Conservation (phyloP, 1,284 basidiomycete genomes). For the Takashimella koratensis region DNA sequence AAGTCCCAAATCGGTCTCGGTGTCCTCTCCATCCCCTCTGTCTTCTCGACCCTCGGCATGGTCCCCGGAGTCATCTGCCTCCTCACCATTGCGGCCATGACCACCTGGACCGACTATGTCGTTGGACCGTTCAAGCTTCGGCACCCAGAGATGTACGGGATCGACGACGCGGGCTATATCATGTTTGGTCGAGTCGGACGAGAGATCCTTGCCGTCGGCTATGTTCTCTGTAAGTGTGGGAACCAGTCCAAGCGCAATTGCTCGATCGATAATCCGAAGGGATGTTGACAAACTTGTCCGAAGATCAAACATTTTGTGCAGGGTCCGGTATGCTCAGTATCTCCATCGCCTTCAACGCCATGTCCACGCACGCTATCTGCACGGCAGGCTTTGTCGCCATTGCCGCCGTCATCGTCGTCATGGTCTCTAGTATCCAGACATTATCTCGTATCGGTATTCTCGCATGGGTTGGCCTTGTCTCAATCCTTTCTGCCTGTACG, state of each 20-base stretch:
- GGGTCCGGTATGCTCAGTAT: conserved; percentile 24
- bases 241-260: no score
- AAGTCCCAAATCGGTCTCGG: conserved; percentile 38
- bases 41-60: conserved; percentile 27
- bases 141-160: conserved; percentile 21
- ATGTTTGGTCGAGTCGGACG: conserved; percentile 21
- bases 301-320: no score
- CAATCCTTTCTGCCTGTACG: no score
- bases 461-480: conserved; percentile 37
- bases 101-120: conserved; percentile 22
- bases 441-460: conserved; percentile 35
- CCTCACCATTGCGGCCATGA: conserved; percentile 25
- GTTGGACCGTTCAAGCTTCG: conserved; percentile 20
- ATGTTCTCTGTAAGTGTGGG: no score
- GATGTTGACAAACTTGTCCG: no score
- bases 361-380: conserved; percentile 32
- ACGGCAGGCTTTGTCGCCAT: conserved; percentile 35
- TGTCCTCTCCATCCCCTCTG: conserved; percentile 33
- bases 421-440: conserved; percentile 33
- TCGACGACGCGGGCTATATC: conserved; percentile 29
- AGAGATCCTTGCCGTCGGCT: conserved; percentile 26
- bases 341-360: conserved; percentile 33
- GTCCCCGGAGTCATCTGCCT: conserved; percentile 34
- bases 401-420: conserved; percentile 22
- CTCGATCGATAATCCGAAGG: no score